Evolutionary conservation across 208 protist species (phyloP), one percentile per base, ranked within the genome.

Genomic region (Trypanosomatidae sp.): DNA sequence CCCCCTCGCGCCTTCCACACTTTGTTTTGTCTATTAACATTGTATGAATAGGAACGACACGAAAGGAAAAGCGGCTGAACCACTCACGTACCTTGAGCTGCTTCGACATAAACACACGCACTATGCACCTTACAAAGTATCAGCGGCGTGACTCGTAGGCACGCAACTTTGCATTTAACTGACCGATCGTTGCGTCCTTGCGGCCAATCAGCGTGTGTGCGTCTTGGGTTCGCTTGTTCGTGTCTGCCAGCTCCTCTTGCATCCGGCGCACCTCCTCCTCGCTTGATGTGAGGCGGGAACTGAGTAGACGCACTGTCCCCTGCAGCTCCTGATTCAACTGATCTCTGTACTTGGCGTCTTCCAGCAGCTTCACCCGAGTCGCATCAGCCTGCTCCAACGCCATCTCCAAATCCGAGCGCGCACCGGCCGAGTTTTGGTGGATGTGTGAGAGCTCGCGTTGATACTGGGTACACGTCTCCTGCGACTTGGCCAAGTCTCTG

Each of bases 301-400:
- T 85, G n/a, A 97, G 86, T 41, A 97, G 79, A 17, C 86, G 80
- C 70, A 95, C 86, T 3, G 92, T 97, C 36, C 92, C 88, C 69
- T 97, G 90, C 66, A 97, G 70, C 74, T 97, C 90, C 55, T 82
- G 83, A 58, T 90, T 88, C 19, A 95, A 76, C 79, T 93, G 84
- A 66, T 97, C 90, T 6, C 86, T 71, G 70, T 91, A 88, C 60
- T 84, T 78, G 25, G 77, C 79, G 12, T 97, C 92, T 43, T 95
- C 89, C 43, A 88, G 84, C 49, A 92, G 76, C 68, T 82, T 82
- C 46, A 70, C 87, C 22, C 85, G 84, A 28, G 84, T 80, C 68
- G 77, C 80, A 53, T 94, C 84, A n/a, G 81, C 69, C 47, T 86
- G 76, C 73, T 90, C 77, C 12, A 94, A 62, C 19, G 87, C 87